Evolutionary conservation across 1,284 basidiomycete genomes (phyloP), one percentile per base, ranked within the genome.

Genomic region (Cryptococcus sp.): DNA sequence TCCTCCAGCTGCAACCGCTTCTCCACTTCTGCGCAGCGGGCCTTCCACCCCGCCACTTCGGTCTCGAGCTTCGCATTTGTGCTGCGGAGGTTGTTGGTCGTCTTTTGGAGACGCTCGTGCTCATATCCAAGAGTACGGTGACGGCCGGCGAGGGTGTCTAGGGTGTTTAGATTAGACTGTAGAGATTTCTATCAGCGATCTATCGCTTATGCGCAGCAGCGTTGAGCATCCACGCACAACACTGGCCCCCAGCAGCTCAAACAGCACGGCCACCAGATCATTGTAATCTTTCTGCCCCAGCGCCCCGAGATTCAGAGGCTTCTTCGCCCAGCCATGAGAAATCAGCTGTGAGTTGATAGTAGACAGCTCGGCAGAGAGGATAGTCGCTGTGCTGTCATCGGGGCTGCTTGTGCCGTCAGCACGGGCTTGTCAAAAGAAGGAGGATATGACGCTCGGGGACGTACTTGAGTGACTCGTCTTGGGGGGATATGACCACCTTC

Each of bases 41-140:
- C 81, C 84, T 38, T 85, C 84, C n/a, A 84, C 79, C 51, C 79
- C 80, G 56, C 86, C 82, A 63, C 16, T 75, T 82, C 47, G 82
- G 82, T 20, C 78, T 76, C 52, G 78, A 80, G 70, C 86, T 60
- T 52, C 2, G 58, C 47, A 28, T 60, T 59, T 2, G 57, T 44
- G 1, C 43, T 57, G 33, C 62, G 59, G 4, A 59, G 28, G 23
- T 37, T 38, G 51, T 47, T n/a, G 50, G 55, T 16, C 48, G 81
- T 80, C 88, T 84, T 16, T 83, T 82, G 38, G 46, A 92, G 79
- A 1, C 91, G 83, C 66, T 93, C 89, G 57, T 89, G 81, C 66
- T 95, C 91, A 62, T 94, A 93, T 9, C 84, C 82, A 2, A 92
- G 76, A 0, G 88, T 91, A 16, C 88, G 81, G 40, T 89, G 77